Evolutionary conservation across 2,329 filamentous ascomycete genomes (phyloP).

Genomic region (Rhynchosporium graminicola): DNA sequence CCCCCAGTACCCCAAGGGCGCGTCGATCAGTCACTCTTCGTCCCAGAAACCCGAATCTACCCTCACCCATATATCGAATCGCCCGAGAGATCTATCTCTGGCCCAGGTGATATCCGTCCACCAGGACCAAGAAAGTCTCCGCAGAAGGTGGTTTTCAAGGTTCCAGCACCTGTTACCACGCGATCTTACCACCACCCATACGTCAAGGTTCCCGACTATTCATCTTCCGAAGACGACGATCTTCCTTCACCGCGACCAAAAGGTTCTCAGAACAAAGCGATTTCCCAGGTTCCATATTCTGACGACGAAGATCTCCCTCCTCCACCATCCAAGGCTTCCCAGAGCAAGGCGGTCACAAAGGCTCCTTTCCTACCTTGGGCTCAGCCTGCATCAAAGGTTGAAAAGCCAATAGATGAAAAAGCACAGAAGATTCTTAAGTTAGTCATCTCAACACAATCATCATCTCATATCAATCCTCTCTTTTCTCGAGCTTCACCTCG

Average conservation of each 20-base stretch:
- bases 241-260: background rate
- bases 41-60: background rate
- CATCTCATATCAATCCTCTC: background rate
- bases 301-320: background rate
- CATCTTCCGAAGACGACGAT: background rate
- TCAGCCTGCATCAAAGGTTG: background rate
- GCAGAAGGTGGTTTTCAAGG: no score
- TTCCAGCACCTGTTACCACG: no score
- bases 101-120: no score
- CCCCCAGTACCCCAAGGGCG: background rate
- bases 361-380: background rate
- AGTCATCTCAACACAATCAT: background rate
- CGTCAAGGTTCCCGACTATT: background rate
- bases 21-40: background rate
- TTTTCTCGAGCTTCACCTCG: background rate
- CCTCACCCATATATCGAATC: no score
- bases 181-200: background rate
- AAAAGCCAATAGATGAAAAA: background rate
- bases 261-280: background rate
- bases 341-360: background rate
- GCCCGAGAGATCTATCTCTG: no score
- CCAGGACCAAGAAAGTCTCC: no score
- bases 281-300: background rate
- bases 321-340: background rate
- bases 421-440: background rate